Percentiles rank a stretch among this genome's conserved stretches.
Conservation (phyloP, 192 early-diverging fungal species). For the Coemansia sp. region DNA sequence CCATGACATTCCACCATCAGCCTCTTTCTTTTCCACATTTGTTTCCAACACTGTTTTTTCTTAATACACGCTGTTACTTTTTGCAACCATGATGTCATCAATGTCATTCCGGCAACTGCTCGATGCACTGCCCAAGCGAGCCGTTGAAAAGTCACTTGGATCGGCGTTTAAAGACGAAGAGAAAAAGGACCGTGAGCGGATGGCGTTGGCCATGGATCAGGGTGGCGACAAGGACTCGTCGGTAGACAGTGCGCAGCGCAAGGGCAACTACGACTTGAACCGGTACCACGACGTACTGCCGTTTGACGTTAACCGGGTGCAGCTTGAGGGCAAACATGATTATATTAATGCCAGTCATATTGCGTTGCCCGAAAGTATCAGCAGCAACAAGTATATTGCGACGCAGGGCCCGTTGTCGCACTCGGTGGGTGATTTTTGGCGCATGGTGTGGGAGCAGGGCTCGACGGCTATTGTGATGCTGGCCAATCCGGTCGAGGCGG, state of each 20-base stretch:
- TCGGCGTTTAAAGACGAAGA: constrained; percentile 16
- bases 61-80: neutral
- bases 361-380: constrained; percentile 34
- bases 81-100: constrained; percentile 14
- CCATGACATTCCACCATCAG: neutral
- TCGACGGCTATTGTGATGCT: constrained; percentile 77
- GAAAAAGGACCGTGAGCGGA: constrained; percentile 25
- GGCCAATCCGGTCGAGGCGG: constrained; percentile 72
- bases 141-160: constrained; percentile 20
- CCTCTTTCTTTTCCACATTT: neutral
- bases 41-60: neutral
- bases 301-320: constrained; percentile 68
- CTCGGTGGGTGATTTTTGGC: constrained; percentile 84
- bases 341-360: constrained; percentile 86
- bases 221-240: neutral
- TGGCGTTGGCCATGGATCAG: constrained; percentile 26
- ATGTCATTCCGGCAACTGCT: constrained; percentile 42
- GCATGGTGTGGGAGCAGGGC: constrained; percentile 78
- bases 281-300: constrained; percentile 90
- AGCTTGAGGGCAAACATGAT: constrained; percentile 57
- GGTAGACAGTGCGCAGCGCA: constrained; percentile 30
- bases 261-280: constrained; percentile 60
- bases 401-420: constrained; percentile 80
- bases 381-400: constrained; percentile 66
- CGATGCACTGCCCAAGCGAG: constrained; percentile 26